phyloP scores from a whole-genome alignment of 352 stramenopile genomes.

The Phytophthora idaei region DNA sequence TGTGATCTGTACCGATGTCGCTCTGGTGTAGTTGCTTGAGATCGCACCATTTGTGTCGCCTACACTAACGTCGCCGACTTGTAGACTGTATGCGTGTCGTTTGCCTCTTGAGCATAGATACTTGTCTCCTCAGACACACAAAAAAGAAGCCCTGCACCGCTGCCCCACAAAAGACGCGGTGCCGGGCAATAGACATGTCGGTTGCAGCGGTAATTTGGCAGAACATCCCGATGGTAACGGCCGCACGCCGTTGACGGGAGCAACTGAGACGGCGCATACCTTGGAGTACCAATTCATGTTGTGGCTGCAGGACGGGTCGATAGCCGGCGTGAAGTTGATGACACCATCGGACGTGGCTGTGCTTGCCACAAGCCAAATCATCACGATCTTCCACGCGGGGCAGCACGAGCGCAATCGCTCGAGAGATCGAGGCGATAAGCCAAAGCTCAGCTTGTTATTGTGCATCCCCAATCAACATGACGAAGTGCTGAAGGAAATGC shows the following conservation, averaged over 20 bases:
- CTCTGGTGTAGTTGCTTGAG: no score
- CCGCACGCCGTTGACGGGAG: background rate
- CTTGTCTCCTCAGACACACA: background rate
- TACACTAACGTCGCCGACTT: background rate
- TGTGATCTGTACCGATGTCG: background rate
- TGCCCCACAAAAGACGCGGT: background rate
- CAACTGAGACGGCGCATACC: background rate
- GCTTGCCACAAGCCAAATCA: no score
- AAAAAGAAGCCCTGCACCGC: background rate
- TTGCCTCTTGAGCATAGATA: background rate
- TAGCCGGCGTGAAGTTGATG: background rate
- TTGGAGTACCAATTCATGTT: background rate
- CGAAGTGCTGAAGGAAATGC: no score
- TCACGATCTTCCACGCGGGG: no score
- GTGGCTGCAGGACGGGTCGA: background rate
- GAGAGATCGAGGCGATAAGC: no score
- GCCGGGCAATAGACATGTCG: background rate
- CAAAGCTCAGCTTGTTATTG: no score
- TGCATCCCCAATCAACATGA: no score
- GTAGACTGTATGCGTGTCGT: background rate
- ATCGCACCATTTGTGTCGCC: background rate
- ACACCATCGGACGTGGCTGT: slow-evolving; percentile 16
- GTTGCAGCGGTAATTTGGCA: background rate
- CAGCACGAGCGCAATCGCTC: no score
- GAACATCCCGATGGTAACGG: background rate